Evolutionary conservation across 495 filamentous ascomycete genomes (phyloP).

Genomic region (Margaritispora aquatica): DNA sequence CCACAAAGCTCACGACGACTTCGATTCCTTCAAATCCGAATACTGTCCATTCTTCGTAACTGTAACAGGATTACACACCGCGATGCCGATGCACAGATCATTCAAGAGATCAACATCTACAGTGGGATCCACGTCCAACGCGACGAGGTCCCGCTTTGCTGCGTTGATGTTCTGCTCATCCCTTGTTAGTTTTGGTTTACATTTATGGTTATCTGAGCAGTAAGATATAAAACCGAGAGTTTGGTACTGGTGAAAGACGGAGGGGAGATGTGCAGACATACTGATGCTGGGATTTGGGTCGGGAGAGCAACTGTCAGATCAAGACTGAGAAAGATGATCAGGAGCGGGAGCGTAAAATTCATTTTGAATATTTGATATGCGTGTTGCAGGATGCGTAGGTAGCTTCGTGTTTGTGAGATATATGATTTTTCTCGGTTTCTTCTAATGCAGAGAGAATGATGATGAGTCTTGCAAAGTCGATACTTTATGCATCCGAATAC

Average conservation of each 20-base stretch:
- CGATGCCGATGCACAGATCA: constrained; percentile 8
- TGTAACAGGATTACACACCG: constrained; percentile 13
- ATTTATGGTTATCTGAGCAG: neutral
- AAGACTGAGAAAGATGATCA: neutral
- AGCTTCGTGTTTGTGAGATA: neutral
- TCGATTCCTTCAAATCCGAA: neutral
- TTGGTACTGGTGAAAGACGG: neutral
- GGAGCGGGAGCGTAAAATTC: neutral
- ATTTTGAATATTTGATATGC: too few species aligned
- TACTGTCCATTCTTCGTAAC: neutral
- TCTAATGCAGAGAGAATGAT: too few species aligned
- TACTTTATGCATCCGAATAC: too few species aligned
- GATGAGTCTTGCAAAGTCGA: too few species aligned
- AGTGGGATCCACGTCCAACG: neutral
- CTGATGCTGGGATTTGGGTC: neutral
- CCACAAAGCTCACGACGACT: too few species aligned
- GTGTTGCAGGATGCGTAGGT: neutral
- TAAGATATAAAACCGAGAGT: neutral
- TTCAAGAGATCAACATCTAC: constrained; percentile 3
- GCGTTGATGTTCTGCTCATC: too few species aligned
- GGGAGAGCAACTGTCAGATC: constrained; percentile 7
- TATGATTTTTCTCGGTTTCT: neutral
- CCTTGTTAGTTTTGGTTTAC: neutral
- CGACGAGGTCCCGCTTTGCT: neutral
- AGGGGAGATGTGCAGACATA: neutral